These are phyloP conservation scores for Rosellinia necatrix DNA, from an alignment of 2,329 filamentous ascomycete species.

Conservation along the genomic window DNA sequence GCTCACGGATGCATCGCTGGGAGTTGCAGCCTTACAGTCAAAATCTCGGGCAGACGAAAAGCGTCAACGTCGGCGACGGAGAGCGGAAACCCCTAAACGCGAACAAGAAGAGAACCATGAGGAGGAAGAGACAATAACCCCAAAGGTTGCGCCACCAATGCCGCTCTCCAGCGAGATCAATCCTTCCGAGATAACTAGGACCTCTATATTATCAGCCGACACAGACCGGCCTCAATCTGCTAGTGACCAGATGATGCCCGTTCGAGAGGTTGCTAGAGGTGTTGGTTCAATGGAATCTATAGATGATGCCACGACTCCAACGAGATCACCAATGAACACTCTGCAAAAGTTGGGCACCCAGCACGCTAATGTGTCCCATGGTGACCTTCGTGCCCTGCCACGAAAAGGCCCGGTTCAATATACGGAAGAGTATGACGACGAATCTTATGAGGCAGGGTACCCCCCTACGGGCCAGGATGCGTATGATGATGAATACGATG, in stretches of 20 bases:
- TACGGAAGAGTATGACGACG: constrained; percentile 54
- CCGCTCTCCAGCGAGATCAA: constrained; percentile 86
- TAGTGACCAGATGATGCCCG: constrained; percentile 63
- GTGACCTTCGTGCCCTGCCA: constrained; percentile 60
- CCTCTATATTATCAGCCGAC: constrained; percentile 82
- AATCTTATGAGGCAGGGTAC: constrained; percentile 51
- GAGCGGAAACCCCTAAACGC: constrained; percentile 56
- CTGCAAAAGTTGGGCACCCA: constrained; percentile 68
- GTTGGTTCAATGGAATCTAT: constrained; percentile 63
- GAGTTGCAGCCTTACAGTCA: constrained; percentile 49
- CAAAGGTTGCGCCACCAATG: constrained; percentile 74
- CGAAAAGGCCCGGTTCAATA: constrained; percentile 50
- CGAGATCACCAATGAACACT: constrained; percentile 54
- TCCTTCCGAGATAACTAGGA: constrained; percentile 83
- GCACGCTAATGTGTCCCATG: constrained; percentile 67
- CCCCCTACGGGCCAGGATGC: constrained; percentile 41
- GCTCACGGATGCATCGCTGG: constrained; percentile 46
- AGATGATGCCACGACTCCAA: constrained; percentile 61
- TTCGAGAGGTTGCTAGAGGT: constrained; percentile 67
- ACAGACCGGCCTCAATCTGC: constrained; percentile 74
- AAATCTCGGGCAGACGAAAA: constrained; percentile 52
- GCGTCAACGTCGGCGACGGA: constrained; percentile 56
- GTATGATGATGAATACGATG: constrained; percentile 51
- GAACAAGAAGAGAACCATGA: constrained; percentile 53
- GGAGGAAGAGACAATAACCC: constrained; percentile 56